Conservation (phyloP, 495 filamentous ascomycete genomes). For the Tuber indicum region DNA sequence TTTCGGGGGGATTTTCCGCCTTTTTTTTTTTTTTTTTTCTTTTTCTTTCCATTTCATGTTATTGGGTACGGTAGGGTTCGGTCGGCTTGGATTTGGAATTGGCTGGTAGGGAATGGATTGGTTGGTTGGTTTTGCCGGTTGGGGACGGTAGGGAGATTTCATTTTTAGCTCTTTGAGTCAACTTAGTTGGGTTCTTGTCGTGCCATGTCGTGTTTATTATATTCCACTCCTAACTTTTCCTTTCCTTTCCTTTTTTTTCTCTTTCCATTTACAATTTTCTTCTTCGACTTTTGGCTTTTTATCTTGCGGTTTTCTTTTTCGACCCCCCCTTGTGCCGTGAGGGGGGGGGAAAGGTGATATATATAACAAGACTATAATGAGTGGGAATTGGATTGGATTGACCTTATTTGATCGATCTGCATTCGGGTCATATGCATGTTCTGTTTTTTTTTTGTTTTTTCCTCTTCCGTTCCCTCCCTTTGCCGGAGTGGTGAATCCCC, state of each 20-base stretch:
- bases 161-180: neutral
- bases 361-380: conserved; percentile 5
- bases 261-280: neutral
- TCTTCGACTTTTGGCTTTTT: neutral
- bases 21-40: conserved; percentile 8
- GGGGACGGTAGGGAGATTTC: conserved; percentile 7
- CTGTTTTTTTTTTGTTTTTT: neutral
- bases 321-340: neutral
- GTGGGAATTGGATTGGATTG: conserved; percentile 1
- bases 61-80: conserved; percentile 20
- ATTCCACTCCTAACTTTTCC: neutral
- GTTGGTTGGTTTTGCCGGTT: conserved; percentile 9
- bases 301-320: neutral
- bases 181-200: neutral
- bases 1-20: neutral
- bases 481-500: neutral
- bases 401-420: neutral
- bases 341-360: neutral
- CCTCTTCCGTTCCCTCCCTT: neutral
- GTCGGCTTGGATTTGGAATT: conserved; percentile 19
- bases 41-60: conserved; percentile 28
- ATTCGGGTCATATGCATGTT: neutral
- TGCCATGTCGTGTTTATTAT: neutral
- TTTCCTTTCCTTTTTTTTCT: neutral
- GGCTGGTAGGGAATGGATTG: conserved; percentile 16